Evolutionary conservation across 257 asterid genomes (phyloP), one percentile per base, ranked within the genome.

Genomic region (Henckelia pumila): DNA sequence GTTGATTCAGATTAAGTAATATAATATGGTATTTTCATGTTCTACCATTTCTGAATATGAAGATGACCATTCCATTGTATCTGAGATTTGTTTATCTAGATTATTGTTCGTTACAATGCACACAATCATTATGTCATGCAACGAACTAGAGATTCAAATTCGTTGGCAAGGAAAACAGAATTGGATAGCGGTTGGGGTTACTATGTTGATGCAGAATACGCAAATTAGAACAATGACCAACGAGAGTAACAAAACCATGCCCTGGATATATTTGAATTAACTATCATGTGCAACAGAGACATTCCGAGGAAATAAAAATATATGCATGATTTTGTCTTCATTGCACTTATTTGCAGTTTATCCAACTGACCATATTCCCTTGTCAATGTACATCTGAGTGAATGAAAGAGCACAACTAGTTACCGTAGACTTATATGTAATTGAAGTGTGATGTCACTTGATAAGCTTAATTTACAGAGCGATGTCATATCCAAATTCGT

Each of bases 401-500:
- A 17, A 23, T 30, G 63, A 58, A 52, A 68, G 62, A 40, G 40
- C 69, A 55, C 61, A 23, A 25, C 58, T 58, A 26, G 56, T 63
- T 60, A 63, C 60, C 44, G 9, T 63, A 37, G 29, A 61, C 23
- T 66, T 59, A 29, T 64, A 56, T 63, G 37, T 70, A 49, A 55
- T 7, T 17, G 59, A 63, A 75, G 53, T n/a, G 4, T 56, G 63
- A 60, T 26, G 23, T 56, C 67, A 68, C 37, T 37, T 59, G 16
- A 64, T 61, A 62, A 40, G 56, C 71, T 35, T 30, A 66, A 24
- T 44, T 75, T 76, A 83, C 61, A 82, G 70, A 66, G 66, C 20
- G 37, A 73, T 24, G 29, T 80, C 80, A 17, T 81, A 86, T 71
- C 88, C 96, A 70, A 92, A 44, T 59, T 85, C 86, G 59, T 63